phyloP scores from a whole-genome alignment of 345 rosid species.

The Melaleuca alternifolia region DNA sequence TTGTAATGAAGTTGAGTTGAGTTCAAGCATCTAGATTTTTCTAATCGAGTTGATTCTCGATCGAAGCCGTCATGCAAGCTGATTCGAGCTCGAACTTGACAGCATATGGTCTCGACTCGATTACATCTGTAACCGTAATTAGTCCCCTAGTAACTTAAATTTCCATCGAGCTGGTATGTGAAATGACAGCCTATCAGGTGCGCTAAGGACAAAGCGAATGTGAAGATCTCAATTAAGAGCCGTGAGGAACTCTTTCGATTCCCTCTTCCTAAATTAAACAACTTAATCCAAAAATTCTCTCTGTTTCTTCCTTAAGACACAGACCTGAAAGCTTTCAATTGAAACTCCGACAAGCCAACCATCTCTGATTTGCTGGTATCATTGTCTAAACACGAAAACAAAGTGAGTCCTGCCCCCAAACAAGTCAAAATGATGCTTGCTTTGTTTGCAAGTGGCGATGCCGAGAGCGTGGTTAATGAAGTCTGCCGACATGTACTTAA shows the following conservation, averaged over 20 bases:
- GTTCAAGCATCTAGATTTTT: not conserved
- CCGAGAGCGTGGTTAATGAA: not conserved
- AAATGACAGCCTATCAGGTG: not conserved
- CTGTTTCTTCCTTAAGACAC: not conserved
- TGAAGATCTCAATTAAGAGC: not conserved
- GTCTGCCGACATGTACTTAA: constrained; percentile 34
- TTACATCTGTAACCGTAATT: not conserved
- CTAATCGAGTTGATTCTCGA: not conserved
- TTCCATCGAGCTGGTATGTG: not conserved
- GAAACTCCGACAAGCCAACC: constrained; percentile 5
- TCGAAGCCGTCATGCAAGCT: not conserved
- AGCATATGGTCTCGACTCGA: not conserved
- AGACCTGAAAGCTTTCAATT: not conserved
- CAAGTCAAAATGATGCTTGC: not conserved
- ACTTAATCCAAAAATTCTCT: not conserved
- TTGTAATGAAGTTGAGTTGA: not conserved
- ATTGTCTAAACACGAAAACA: constrained; percentile 7
- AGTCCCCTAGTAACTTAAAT: not conserved
- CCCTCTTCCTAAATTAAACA: not conserved
- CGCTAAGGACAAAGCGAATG: not conserved
- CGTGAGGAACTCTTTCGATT: not conserved
- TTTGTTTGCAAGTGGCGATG: not conserved
- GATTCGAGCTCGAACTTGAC: not conserved
- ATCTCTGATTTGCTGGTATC: not conserved
- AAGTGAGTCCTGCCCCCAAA: not conserved